phyloP scores from a whole-genome alignment of 768 basidiomycete genomes.

The Agrocybe praecox region DNA sequence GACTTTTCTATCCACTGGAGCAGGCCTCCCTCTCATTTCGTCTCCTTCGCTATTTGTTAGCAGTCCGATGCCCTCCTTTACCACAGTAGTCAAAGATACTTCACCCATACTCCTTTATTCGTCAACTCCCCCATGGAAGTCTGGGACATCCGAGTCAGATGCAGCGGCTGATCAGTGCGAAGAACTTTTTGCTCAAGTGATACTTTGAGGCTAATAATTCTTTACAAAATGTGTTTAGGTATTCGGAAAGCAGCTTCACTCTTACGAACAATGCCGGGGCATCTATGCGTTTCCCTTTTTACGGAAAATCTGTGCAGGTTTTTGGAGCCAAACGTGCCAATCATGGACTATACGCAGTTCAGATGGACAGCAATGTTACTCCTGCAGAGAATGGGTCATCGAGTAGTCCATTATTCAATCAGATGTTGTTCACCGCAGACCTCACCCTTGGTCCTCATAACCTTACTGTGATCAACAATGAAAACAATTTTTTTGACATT shows the following conservation, averaged over 20 bases:
- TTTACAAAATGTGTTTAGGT: constrained; percentile 21
- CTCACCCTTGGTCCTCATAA: constrained; percentile 36
- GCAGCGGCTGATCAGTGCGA: constrained; percentile 10
- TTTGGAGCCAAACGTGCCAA: constrained; percentile 51
- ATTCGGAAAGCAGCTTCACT: constrained; percentile 39
- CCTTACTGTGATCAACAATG: constrained; percentile 33
- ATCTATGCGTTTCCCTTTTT: constrained; percentile 41
- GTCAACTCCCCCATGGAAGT: constrained; percentile 17
- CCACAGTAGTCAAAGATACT: constrained; percentile 24
- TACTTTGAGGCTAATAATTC: constrained; percentile 3
- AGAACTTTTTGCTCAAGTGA: neutral
- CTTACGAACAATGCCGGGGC: constrained; percentile 33
- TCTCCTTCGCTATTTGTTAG: neutral
- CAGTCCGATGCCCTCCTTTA: constrained; percentile 24
- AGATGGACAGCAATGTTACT: constrained; percentile 35
- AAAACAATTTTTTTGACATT: constrained; percentile 38
- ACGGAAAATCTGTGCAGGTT: constrained; percentile 48
- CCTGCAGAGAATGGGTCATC: constrained; percentile 27
- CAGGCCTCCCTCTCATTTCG: too few species aligned
- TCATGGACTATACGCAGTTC: constrained; percentile 45
- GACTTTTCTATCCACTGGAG: too few species aligned
- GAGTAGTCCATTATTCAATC: neutral
- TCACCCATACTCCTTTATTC: constrained; percentile 26
- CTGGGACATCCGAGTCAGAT: constrained; percentile 11
- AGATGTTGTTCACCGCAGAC: constrained; percentile 7